Conservation (phyloP, 2,329 filamentous ascomycete genomes). For the Xylariomycetidae sp. region DNA sequence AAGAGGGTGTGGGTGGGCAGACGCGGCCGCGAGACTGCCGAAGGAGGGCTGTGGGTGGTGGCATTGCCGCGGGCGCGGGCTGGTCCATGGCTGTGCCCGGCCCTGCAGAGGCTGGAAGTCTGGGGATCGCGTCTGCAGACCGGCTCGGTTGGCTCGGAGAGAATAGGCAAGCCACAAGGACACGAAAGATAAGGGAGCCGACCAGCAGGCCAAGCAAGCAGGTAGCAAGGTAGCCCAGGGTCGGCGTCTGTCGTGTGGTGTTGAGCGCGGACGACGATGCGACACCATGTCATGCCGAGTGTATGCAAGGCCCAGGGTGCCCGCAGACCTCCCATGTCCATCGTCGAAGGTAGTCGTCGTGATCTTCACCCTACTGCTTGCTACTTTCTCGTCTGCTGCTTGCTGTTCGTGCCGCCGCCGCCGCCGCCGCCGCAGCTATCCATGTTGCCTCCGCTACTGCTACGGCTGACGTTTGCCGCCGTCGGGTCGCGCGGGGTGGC, state of each 20-base stretch:
- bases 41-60: slow-evolving; percentile 16
- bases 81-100: slow-evolving; percentile 15
- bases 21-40: slow-evolving; percentile 17
- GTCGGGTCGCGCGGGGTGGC: slow-evolving; percentile 11
- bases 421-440: too few relatives aligned
- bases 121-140: slow-evolving; percentile 11
- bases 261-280: too few relatives aligned
- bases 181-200: too few relatives aligned
- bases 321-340: slow-evolving; percentile 15
- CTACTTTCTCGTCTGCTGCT: too few relatives aligned
- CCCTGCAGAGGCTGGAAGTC: slow-evolving; percentile 13
- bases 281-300: slow-evolving; percentile 23
- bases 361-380: too few relatives aligned
- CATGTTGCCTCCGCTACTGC: too few relatives aligned
- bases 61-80: slow-evolving; percentile 11
- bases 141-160: slow-evolving; percentile 18
- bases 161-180: slow-evolving; percentile 21
- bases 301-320: slow-evolving; percentile 10
- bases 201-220: too few relatives aligned
- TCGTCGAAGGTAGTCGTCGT: too few relatives aligned
- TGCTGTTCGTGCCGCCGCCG: too few relatives aligned
- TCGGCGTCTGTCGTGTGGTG: too few relatives aligned
- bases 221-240: too few relatives aligned
- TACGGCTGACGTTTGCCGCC: too few relatives aligned
- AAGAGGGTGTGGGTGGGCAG: slow-evolving; percentile 7